Evolutionary conservation across 352 stramenopile species (phyloP).

Genomic region (Pythium dissimile): DNA sequence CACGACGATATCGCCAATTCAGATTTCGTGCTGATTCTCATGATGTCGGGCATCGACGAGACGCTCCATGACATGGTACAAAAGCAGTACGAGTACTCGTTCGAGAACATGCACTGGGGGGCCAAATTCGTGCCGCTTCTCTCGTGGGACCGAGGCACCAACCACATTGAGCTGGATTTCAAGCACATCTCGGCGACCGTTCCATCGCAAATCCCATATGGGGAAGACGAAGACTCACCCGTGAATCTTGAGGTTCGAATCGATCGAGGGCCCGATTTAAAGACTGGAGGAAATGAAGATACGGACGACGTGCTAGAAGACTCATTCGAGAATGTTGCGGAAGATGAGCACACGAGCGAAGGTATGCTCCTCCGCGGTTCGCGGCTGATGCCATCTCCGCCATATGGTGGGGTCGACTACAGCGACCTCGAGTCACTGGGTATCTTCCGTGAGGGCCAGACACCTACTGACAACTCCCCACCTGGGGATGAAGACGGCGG

Average conservation of each 20-base stretch:
- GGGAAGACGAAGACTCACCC: neutral
- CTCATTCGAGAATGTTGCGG: conserved; percentile 3
- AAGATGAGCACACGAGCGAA: neutral
- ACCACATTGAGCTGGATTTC: conserved; percentile 43
- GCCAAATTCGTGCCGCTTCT: conserved; percentile 38
- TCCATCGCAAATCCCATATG: conserved; percentile 8
- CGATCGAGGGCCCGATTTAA: neutral
- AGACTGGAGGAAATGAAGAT: conserved; percentile 11
- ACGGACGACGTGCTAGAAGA: conserved; percentile 2
- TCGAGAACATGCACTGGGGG: conserved; percentile 39
- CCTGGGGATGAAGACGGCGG: neutral
- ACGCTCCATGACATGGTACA: conserved; percentile 62
- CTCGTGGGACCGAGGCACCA: conserved; percentile 29
- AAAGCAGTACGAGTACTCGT: conserved; percentile 45
- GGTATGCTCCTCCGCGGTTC: neutral
- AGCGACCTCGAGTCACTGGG: conserved; percentile 22
- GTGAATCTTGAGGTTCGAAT: neutral
- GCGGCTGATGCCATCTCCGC: neutral
- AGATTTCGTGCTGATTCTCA: conserved; percentile 52
- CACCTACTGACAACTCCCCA: neutral
- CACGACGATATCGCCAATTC: conserved; percentile 28
- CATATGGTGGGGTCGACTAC: conserved; percentile 9
- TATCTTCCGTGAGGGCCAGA: conserved; percentile 8
- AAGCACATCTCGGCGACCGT: conserved; percentile 35
- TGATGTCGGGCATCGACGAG: conserved; percentile 54